These are phyloP conservation scores for Talinum fruticosum DNA, from an alignment of 148 eudicot genomes.

Conservation along the genomic window DNA sequence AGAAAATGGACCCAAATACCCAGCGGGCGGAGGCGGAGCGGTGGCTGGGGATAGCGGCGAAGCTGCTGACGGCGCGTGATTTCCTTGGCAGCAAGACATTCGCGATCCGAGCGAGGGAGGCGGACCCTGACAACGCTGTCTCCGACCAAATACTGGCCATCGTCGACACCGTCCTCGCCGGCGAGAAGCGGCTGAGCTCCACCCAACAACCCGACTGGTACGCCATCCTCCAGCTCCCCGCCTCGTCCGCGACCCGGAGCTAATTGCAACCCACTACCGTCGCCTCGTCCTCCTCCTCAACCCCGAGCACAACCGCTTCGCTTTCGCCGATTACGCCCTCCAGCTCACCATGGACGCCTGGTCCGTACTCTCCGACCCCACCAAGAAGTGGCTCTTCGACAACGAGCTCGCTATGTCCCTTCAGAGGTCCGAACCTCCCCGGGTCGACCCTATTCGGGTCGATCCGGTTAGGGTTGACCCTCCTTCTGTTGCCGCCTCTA, in stretches of 20 bases:
- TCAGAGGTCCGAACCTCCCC: conserved; percentile 13
- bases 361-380: conserved; percentile 66
- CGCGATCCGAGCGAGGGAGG: conserved; percentile 74
- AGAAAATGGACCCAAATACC: conserved; percentile 50
- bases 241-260: conserved; percentile 43
- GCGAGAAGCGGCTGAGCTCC: conserved; percentile 45
- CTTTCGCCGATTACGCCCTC: conserved; percentile 63
- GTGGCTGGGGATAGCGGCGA: conserved; percentile 76
- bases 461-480: conserved; percentile 4
- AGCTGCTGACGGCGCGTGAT: conserved; percentile 65
- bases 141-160: conserved; percentile 77
- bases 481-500: conserved; percentile 4
- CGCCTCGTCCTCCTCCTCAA: conserved; percentile 48
- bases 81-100: conserved; percentile 65
- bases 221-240: conserved; percentile 56
- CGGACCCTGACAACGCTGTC: conserved; percentile 60
- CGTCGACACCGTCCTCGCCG: conserved; percentile 67
- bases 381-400: conserved; percentile 56
- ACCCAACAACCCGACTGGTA: conserved; percentile 58
- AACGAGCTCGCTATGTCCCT: conserved; percentile 33
- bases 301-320: conserved; percentile 51
- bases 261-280: conserved; percentile 52
- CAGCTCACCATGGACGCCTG: conserved; percentile 60
- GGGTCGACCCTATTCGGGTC: background rate
- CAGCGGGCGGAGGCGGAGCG: conserved; percentile 67